These are phyloP conservation scores for Yamadazyma aaseri DNA, from an alignment of 1,139 yeast genomes.

Conservation along the genomic window DNA sequence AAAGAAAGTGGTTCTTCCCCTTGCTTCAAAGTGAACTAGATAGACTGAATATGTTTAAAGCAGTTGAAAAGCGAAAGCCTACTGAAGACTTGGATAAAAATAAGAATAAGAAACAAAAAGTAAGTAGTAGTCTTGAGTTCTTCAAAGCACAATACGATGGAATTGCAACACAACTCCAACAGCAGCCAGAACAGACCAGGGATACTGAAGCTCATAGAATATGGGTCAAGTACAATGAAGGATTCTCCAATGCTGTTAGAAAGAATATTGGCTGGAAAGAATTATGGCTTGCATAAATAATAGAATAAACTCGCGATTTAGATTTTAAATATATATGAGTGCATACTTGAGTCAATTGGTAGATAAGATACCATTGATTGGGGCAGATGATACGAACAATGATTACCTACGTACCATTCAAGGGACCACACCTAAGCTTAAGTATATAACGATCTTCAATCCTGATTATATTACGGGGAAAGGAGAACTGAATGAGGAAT, in stretches of 20 bases:
- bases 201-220: constrained; percentile 41
- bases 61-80: constrained; percentile 12
- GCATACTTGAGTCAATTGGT: constrained; percentile 22
- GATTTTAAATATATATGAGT: constrained; percentile 13
- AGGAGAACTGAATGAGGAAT: constrained; percentile 28
- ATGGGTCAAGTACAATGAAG: constrained; percentile 94
- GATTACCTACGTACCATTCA: constrained; percentile 16
- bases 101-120: constrained; percentile 21
- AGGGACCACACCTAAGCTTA: constrained; percentile 15
- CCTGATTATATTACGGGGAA: constrained; percentile 20
- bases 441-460: constrained; percentile 23
- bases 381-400: constrained; percentile 6
- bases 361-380: constrained; percentile 16
- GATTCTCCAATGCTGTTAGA: constrained; percentile 91
- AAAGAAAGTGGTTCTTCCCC: constrained; percentile 39
- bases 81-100: constrained; percentile 16
- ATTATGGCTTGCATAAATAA: constrained; percentile 44
- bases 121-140: constrained; percentile 36
- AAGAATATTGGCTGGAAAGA: constrained; percentile 81
- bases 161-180: constrained; percentile 23
- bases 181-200: constrained; percentile 7
- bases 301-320: constrained; percentile 1
- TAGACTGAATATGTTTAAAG: constrained; percentile 19
- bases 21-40: constrained; percentile 43
- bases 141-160: constrained; percentile 41